Base-by-base conservation (phyloP, 192 early-diverging fungal genomes). In the Coemansia sp. region DNA sequence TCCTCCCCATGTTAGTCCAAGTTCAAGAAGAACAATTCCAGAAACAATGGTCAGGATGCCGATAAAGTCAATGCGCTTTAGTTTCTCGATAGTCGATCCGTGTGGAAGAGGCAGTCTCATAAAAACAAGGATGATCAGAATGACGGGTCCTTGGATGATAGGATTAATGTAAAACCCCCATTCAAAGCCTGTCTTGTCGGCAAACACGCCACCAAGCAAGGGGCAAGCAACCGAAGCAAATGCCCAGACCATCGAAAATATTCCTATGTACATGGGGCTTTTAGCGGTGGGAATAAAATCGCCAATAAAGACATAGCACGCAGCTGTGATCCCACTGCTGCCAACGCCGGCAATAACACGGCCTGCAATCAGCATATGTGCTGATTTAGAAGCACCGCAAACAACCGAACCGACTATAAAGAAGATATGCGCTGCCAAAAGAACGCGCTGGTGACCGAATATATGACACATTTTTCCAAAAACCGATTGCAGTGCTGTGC, bases 391-490 rank as follows among this genome's bases (percentile, higher is more conserved):
- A 42, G 77, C 80, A 48, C 83, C 86, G 64, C 80, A 73, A 22
- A 79, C 33, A 67, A 85, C 78, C 36, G 83, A 85, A 28, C 85
- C 84, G 17, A 80, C 48, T 7, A 85, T 70, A 48, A 87, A 87
- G 31, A 89, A 57, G 5, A 72, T 60, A 31, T 77, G 68, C 8
- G 84, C 83, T 48, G 83, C 72, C 0, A 90, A 57, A 45, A 89
- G 60, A 8, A 85, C 77, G 5, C 66, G 54, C 61, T 84, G 81
- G 60, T 87, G 86, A 25, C 90, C 96, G 83, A 91, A 95, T 49
- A 94, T 91, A 65, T 96, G 90, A 31, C 90, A 87, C 18, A 92
- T 66, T 61, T 87, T 88, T 38, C 91, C 90, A 82, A 90, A 94
- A 8, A 92, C 61, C 2, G 92, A 90, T 66, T 91, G 87, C 67